Evolutionary conservation across 352 stramenopile species (phyloP).

Genomic region (Phytophthora ramorum): DNA sequence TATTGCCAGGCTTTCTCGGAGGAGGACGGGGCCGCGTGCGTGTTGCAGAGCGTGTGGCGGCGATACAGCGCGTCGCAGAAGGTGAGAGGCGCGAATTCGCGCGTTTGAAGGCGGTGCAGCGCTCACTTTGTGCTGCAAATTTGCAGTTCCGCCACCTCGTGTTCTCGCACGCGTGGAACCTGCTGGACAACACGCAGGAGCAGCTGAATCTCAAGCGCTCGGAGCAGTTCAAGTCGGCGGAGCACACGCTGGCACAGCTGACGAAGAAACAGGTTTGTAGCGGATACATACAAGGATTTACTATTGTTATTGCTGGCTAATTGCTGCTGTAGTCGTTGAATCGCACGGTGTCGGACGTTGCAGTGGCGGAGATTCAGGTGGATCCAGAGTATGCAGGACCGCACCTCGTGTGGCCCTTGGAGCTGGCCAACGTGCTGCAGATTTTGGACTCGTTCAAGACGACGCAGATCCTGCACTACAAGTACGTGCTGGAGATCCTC

Average conservation of each 20-base stretch:
- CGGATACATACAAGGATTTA: background rate
- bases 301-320: constrained; percentile 2
- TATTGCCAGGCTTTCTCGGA: constrained; percentile 57
- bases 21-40: constrained; percentile 73
- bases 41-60: constrained; percentile 81
- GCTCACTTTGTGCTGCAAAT: background rate
- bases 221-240: constrained; percentile 85
- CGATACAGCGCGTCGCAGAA: constrained; percentile 76
- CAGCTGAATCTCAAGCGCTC: constrained; percentile 89
- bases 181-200: constrained; percentile 92
- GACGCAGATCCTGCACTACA: constrained; percentile 88
- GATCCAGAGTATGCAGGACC: constrained; percentile 76
- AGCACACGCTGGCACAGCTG: constrained; percentile 81
- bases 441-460: constrained; percentile 94
- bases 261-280: constrained; percentile 68
- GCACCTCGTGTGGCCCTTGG: constrained; percentile 85
- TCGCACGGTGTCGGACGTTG: constrained; percentile 65
- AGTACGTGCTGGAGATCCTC: constrained; percentile 91
- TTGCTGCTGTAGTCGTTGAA: constrained; percentile 40
- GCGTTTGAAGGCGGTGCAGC: background rate
- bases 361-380: constrained; percentile 60
- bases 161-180: constrained; percentile 88
- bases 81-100: constrained; percentile 31
- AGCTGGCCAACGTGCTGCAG: constrained; percentile 83
- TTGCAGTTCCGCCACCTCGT: constrained; percentile 79